A percentile compares a stretch with the other conserved stretches of the same genome.
Evolutionary conservation across 306 rosid genomes (phyloP).

Genomic region (Bauhinia variegata): DNA sequence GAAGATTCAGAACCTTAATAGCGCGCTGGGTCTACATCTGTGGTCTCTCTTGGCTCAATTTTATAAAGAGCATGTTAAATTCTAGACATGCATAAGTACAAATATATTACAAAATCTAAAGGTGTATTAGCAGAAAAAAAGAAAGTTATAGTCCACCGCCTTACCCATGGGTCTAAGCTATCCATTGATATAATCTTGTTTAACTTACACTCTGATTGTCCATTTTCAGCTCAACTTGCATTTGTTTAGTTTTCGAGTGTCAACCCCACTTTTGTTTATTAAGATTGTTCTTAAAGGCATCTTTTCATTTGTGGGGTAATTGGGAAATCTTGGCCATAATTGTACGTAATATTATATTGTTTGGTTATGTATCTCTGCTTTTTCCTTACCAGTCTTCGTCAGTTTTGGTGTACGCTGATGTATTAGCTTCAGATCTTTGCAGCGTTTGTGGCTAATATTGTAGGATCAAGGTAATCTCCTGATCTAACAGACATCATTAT

Average conservation of each 20-base stretch:
- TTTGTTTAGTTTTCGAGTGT: slow-evolving; percentile 14
- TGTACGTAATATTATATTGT: slow-evolving; percentile 24
- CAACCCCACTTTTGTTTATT: slow-evolving; percentile 39
- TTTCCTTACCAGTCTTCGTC: slow-evolving; percentile 38
- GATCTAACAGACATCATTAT: background rate
- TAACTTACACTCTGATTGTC: slow-evolving; percentile 32
- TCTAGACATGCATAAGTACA: background rate
- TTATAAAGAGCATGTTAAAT: slow-evolving; percentile 15
- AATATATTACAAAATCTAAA: background rate
- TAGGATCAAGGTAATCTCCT: slow-evolving; percentile 20
- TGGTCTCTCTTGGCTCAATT: slow-evolving; percentile 35
- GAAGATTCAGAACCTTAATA: slow-evolving; percentile 43
- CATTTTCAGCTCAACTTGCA: slow-evolving; percentile 38
- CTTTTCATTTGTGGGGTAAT: slow-evolving; percentile 42
- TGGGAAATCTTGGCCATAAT: slow-evolving; percentile 39
- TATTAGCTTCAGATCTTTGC: slow-evolving; percentile 20
- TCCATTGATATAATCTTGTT: slow-evolving; percentile 24
- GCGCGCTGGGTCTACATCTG: slow-evolving; percentile 42
- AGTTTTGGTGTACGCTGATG: slow-evolving; percentile 29
- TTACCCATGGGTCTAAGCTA: slow-evolving; percentile 43
- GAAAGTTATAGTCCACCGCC: slow-evolving; percentile 12
- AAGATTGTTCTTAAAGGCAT: slow-evolving; percentile 2
- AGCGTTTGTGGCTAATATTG: slow-evolving; percentile 37
- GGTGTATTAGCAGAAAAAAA: slow-evolving; percentile 3
- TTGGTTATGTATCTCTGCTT: slow-evolving; percentile 1